Evolutionary conservation across 768 basidiomycete species (phyloP).

Genomic region (Tricholoma sp.): DNA sequence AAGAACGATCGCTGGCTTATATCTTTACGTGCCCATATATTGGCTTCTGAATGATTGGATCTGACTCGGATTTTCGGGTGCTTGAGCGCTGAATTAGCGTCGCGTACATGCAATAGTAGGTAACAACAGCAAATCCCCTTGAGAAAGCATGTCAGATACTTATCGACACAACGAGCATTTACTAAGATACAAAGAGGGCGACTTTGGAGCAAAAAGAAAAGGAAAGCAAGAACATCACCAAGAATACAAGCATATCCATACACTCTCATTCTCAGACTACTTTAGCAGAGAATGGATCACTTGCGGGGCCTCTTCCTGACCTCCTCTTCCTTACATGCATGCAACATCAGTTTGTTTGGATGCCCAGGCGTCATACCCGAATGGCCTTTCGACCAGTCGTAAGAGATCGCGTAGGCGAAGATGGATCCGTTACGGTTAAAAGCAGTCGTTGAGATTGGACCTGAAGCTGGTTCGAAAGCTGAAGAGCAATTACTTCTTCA

Average conservation of each 20-base stretch:
- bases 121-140: neutral
- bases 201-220: neutral
- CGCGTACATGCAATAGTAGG: too few species aligned
- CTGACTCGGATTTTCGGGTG: neutral
- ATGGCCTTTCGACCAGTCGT: constrained; percentile 91
- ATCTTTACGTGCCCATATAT: neutral
- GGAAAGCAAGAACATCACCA: neutral
- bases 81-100: neutral
- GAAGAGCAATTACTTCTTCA: neutral
- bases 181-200: neutral
- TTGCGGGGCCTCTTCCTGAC: constrained; percentile 51
- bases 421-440: constrained; percentile 86
- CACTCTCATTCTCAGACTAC: neutral
- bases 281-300: neutral
- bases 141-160: neutral
- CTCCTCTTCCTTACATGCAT: constrained; percentile 80
- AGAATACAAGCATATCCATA: neutral
- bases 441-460: constrained; percentile 70
- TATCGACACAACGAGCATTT: neutral
- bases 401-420: constrained; percentile 87
- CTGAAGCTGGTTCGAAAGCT: constrained; percentile 54
- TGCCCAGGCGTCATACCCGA: constrained; percentile 66
- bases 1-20: neutral
- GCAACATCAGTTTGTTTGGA: constrained; percentile 76
- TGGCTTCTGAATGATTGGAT: neutral